Percentiles rank a stretch among this genome's conserved stretches.
Conservation (phyloP, 2,329 filamentous ascomycete genomes). For the Chrysosporium queenslandicum region DNA sequence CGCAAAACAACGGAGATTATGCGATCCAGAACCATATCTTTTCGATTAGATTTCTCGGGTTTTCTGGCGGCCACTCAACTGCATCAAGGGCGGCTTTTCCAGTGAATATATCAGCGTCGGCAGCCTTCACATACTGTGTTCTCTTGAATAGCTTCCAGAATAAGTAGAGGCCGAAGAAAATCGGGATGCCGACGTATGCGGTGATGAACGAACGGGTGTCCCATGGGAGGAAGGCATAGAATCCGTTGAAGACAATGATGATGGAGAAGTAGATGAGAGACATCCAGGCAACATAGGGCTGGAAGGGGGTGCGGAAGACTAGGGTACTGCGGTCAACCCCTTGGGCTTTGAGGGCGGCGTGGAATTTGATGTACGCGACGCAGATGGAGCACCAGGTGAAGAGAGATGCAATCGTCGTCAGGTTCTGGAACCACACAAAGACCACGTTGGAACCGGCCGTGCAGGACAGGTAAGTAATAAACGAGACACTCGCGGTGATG, state of each 20-base stretch:
- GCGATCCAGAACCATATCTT: conserved; percentile 21
- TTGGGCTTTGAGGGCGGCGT: conserved; percentile 34
- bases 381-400: conserved; percentile 41
- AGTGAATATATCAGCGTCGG: conserved; percentile 21
- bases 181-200: conserved; percentile 36
- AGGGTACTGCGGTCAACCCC: conserved; percentile 30
- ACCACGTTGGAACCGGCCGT: conserved; percentile 31
- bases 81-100: conserved; percentile 24
- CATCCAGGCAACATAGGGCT: conserved; percentile 50
- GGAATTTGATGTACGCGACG: conserved; percentile 40
- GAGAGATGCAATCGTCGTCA: conserved; percentile 36
- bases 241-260: conserved; percentile 59
- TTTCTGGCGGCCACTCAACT: conserved; percentile 18
- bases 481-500: conserved; percentile 34
- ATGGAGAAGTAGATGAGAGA: conserved; percentile 52
- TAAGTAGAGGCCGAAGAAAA: conserved; percentile 33
- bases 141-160: conserved; percentile 24
- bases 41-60: conserved; percentile 18
- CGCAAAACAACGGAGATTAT: conserved; percentile 1
- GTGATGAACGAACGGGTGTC: conserved; percentile 38
- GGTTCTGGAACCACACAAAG: conserved; percentile 40
- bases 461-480: conserved; percentile 39
- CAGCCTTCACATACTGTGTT: conserved; percentile 17
- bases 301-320: conserved; percentile 36
- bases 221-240: conserved; percentile 27